phyloP scores from a whole-genome alignment of 2,329 filamentous ascomycete genomes.

The Monosporascus sp. region DNA sequence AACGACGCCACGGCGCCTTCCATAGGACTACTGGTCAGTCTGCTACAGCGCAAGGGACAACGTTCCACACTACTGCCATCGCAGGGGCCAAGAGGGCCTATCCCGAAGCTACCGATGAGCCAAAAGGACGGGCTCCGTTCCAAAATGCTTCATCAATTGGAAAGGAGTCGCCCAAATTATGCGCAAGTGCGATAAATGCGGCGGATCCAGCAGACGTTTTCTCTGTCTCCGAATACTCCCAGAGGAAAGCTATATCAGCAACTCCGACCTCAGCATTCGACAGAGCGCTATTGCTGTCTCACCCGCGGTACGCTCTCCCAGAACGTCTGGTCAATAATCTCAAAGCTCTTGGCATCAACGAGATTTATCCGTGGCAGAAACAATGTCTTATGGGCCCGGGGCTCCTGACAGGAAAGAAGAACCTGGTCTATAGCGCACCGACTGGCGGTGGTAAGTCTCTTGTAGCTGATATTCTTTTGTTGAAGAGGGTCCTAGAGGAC shows the following conservation, averaged over 20 bases:
- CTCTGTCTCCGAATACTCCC: constrained; percentile 48
- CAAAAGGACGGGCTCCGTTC: constrained; percentile 21
- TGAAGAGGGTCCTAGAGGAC: constrained; percentile 62
- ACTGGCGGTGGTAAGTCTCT: constrained; percentile 75
- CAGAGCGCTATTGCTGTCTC: constrained; percentile 54
- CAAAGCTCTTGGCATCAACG: constrained; percentile 58
- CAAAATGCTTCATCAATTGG: constrained; percentile 14
- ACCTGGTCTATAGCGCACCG: constrained; percentile 74
- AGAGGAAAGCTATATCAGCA: constrained; percentile 44
- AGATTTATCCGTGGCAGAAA: constrained; percentile 76
- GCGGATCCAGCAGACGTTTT: constrained; percentile 15
- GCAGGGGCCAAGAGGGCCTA: constrained; percentile 44
- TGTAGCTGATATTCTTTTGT: constrained; percentile 67
- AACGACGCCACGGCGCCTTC: constrained; percentile 26
- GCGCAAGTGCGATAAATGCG: constrained; percentile 42
- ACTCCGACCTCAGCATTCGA: constrained; percentile 49
- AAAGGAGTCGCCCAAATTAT: constrained; percentile 20
- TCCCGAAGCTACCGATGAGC: constrained; percentile 13
- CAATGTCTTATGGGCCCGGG: constrained; percentile 65
- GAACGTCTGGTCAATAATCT: constrained; percentile 58
- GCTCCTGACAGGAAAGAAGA: constrained; percentile 58
- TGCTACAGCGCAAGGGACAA: constrained; percentile 33
- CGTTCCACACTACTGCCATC: constrained; percentile 32
- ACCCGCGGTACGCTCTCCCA: constrained; percentile 60
- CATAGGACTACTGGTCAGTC: constrained; percentile 49